Conservation (phyloP, 192 early-diverging fungal genomes). For the Podila minutissima region DNA sequence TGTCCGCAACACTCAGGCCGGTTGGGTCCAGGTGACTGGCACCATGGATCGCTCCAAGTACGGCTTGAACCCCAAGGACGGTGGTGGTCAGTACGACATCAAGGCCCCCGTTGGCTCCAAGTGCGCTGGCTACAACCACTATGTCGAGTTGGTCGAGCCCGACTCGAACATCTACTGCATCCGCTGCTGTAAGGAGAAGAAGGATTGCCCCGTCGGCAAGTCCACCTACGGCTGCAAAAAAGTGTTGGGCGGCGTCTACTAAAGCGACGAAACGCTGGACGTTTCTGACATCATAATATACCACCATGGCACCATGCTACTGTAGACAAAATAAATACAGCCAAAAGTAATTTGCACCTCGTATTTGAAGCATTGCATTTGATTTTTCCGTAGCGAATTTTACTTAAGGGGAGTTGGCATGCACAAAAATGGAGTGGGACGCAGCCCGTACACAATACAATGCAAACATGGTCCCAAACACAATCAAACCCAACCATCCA, state of each 20-base stretch:
- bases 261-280: too few relatives aligned
- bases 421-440: neutral
- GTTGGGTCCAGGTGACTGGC: slow-evolving; percentile 65
- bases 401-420: neutral
- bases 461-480: too few relatives aligned
- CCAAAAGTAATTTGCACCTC: too few relatives aligned
- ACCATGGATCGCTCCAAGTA: slow-evolving; percentile 53
- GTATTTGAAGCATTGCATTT: too few relatives aligned
- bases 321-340: too few relatives aligned
- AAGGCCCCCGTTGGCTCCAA: slow-evolving; percentile 54
- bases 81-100: slow-evolving; percentile 63
- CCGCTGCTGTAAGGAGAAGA: slow-evolving; percentile 51
- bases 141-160: slow-evolving; percentile 66
- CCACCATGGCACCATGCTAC: too few relatives aligned
- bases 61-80: slow-evolving; percentile 50
- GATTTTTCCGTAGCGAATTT: too few relatives aligned
- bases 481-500: too few relatives aligned
- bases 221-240: slow-evolving; percentile 40
- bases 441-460: too few relatives aligned
- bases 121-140: slow-evolving; percentile 59
- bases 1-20: slow-evolving; percentile 9
- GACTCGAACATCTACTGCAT: slow-evolving; percentile 58
- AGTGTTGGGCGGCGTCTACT: slow-evolving; percentile 36
- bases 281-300: too few relatives aligned
- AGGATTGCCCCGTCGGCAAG: slow-evolving; percentile 46